Evolutionary conservation across 805 yeast genomes (phyloP), one percentile per base, ranked within the genome.

Genomic region (Pichia gijzeniarum): DNA sequence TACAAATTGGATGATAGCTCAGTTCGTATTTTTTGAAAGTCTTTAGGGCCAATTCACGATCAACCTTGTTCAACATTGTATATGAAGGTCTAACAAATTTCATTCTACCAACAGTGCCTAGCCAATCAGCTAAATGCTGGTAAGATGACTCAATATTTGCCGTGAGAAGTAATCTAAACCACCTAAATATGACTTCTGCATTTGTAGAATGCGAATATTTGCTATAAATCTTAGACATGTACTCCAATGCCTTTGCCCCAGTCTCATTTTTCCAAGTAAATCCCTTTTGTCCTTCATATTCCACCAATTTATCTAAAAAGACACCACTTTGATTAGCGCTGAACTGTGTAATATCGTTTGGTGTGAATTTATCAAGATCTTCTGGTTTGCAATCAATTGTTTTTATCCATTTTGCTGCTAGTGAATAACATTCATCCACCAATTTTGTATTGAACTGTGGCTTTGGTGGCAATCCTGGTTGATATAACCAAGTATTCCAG

Each of bases 51-150:
- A 82, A 68, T 14, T 71, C 69, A 37, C 75, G 76, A 62, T 85
- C 84, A 20, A 82, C 91, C 6, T 65, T 57, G 57, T 78, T 75
- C 50, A 89, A 70, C 49, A 81, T 66, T 38, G 78, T 73, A 65
- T 79, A 88, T 4, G 93, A 87, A 27, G 96, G 95, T 63, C 96
- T 76, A 21, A 86, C 95, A 59, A 82, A 89, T 68, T 89, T 89
- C 96, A 89, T 89, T 70, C 96, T 77, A 18, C 96, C 96, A 19
- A 89, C 93, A 2, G 90, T 80, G 12, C 91, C 95, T 45, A 89
- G 72, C 95, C 95, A 89, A 43, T 78, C 77, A 3, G 95, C 88
- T 38, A 89, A 67, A 37, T 64, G 66, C 46, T 64, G 66, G 60
- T 82, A 76, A 42, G 69, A 67, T 30, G 69, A 62, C 12, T 59